Base-by-base conservation (phyloP, 2,329 filamentous ascomycete species). In the Penicillium sp. region DNA sequence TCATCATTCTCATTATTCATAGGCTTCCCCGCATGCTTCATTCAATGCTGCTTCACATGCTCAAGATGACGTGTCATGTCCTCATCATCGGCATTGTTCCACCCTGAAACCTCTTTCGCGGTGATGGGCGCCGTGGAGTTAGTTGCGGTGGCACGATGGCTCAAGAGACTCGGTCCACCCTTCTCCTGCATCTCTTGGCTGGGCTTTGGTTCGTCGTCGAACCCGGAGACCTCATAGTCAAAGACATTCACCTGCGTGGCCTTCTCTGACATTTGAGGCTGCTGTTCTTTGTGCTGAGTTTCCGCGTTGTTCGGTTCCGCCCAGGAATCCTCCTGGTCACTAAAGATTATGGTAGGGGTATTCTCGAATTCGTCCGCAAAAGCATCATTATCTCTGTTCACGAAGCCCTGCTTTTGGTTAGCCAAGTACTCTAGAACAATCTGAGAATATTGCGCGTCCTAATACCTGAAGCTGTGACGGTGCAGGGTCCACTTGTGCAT, bases 331-430 rank as follows among this genome's bases (percentile, higher is more conserved):
- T 53, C 48, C 33, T 55, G 39, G 43, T 52, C 29, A 56, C 49
- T 57, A 23, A 53, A 46, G 21, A 57, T 29, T 19, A 57, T 60
- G 23, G 58, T 49, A 13, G 59, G 54, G 39, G 50, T 55, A 16
- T 68, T 67, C 23, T 68, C 58, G 50, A 73, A 67, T 50, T 78
- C 76, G 1, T 63, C 59, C 25, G 70, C 69, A 54, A 79, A 79
- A 19, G 69, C 64, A 50, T 71, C 62, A 46, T 82, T 83, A 62
- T 84, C 82, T 43, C 69, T 70, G 34, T 78, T 73, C n/a, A 82
- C 76, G 57, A 84, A 83, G 29, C 74, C 65, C 72, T 78, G 56
- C 27, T 64, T 39, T 2, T 50, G 39, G 53, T 67, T 43, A 70
- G 64, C 23, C 29, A 5, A 21, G 11, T 25, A 38, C 39, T 21